These are phyloP conservation scores for Gossypium australe DNA, from an alignment of 345 rosid genomes.

Conservation along the genomic window DNA sequence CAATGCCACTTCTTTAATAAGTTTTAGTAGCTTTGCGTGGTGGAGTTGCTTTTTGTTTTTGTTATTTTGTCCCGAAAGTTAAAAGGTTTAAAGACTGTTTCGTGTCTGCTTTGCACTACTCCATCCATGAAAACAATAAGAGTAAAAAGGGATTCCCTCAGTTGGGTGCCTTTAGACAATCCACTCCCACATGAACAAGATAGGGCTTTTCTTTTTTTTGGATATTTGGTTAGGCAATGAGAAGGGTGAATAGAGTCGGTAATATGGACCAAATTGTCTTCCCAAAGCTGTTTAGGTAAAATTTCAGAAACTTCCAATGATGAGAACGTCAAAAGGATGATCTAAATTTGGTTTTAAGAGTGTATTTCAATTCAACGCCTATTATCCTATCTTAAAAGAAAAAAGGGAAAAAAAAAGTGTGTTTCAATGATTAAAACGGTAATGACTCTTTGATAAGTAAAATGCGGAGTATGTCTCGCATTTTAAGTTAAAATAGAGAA, in stretches of 20 bases:
- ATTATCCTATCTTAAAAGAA: no score
- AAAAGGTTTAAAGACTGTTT: not conserved
- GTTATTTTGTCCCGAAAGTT: not conserved
- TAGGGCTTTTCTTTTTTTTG: not conserved
- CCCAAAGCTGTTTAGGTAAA: not conserved
- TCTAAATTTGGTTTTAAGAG: no score
- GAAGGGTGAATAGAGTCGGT: not conserved
- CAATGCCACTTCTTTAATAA: not conserved
- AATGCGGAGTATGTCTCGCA: no score
- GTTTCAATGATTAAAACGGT: not conserved
- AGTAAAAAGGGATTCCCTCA: not conserved
- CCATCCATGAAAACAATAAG: not conserved
- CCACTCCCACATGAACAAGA: not conserved
- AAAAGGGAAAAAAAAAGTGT: not conserved
- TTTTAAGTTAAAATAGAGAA: no score
- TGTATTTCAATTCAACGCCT: no score
- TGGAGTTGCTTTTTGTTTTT: not conserved
- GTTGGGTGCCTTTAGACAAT: not conserved
- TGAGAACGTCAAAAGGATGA: no score
- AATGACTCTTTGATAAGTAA: not conserved
- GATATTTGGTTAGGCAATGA: not conserved
- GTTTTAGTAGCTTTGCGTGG: not conserved
- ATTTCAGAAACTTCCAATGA: no score
- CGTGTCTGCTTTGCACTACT: not conserved
- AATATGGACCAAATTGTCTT: not conserved